Evolutionary conservation across 495 filamentous ascomycete genomes (phyloP), one percentile per base, ranked within the genome.

Genomic region (Aspergillus affinis): DNA sequence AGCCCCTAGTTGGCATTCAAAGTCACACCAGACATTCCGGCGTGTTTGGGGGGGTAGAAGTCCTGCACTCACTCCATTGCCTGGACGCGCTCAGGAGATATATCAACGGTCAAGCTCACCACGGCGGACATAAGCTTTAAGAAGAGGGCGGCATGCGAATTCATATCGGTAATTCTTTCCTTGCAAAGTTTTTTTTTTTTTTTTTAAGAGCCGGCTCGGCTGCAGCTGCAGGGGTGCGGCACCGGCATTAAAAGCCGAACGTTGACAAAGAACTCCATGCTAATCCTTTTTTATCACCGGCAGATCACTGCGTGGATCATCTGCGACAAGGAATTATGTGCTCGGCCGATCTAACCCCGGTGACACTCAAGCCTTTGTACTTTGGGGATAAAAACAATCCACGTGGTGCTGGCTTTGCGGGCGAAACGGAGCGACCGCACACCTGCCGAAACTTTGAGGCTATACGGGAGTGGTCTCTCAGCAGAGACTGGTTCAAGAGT

Each of bases 271-370:
- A 4, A 4, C 2, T 26, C 23, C 23, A 26, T 26, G 23, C 23
- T 26, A 26, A 26, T 26, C 2, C 23, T 26, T 26, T 4, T 26
- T 26, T 26, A 26, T 26, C 23, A 4, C 23, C 4, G 23, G 23
- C 20, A 29, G 54, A 57, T 48, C 54, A 57, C 23, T 48, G 21
- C 13, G 20, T 64, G 7, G 61, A 64, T 30, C 47, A 55, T 10
- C 52, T 64, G 13, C 61, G 61, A 6, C 61, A 51, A 54, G 4
- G 57, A 0, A 60, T 64, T 13, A 64, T 64, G 61, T 64, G 61
- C 27, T 48, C 48, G 10, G 61, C n/a, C 1, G 61, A 64, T 47
- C 19, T 57, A 13, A 57, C 54, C 12, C 54, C 54, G 13, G 54
- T 57, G 17, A 57, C 54, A 26, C 44, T 57, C 20, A 23, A 26